phyloP scores from a whole-genome alignment of 148 eudicot genomes.

The Rhododendron molle region DNA sequence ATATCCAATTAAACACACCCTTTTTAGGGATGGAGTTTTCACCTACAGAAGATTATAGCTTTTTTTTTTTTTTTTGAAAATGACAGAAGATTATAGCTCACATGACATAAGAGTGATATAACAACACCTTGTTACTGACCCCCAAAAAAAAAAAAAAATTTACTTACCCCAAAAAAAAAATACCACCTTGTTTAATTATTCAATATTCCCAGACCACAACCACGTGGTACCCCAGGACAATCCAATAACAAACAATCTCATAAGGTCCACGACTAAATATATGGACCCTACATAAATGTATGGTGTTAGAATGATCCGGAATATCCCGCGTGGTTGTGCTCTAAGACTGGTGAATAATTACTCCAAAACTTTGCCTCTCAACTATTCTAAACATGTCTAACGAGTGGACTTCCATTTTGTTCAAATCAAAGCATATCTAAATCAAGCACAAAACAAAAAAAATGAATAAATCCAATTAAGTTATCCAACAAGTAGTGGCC shows the following conservation, averaged over 20 bases:
- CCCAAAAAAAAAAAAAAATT: too few species aligned
- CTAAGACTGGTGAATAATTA: too few species aligned
- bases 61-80: too few species aligned
- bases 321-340: neutral
- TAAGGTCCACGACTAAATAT: too few species aligned
- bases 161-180: too few species aligned
- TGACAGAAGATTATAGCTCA: neutral
- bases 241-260: too few species aligned
- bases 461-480: neutral
- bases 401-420: conserved; percentile 13
- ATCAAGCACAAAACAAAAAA: neutral
- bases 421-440: conserved; percentile 18
- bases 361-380: neutral
- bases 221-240: too few species aligned
- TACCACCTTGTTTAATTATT: too few species aligned
- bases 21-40: neutral
- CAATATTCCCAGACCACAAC: too few species aligned
- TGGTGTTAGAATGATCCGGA: neutral
- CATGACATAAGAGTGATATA: neutral
- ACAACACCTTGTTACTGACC: too few species aligned
- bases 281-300: too few species aligned
- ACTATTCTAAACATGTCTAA: conserved; percentile 1
- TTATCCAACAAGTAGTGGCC: neutral
- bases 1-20: too few species aligned
- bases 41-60: neutral